Evolutionary conservation across 257 asterid genomes (phyloP).

Genomic region (Ilex asprella): DNA sequence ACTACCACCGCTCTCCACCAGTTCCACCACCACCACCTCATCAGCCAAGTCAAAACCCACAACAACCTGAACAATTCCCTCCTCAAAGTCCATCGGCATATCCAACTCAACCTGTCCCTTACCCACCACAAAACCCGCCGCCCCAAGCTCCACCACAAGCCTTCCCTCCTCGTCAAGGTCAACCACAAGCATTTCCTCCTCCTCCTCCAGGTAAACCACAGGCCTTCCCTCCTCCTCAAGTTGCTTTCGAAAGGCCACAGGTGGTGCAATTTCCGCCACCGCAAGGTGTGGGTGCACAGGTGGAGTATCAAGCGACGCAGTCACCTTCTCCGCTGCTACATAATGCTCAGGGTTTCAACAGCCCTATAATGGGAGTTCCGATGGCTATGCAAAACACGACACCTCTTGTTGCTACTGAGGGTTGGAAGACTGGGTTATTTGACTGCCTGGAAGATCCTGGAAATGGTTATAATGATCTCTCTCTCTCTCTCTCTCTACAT

Average conservation of each 20-base stretch:
- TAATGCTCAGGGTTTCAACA: too few species aligned
- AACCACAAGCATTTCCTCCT: slow-evolving; percentile 15
- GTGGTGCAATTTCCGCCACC: not conserved
- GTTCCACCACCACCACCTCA: too few species aligned
- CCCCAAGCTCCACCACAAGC: slow-evolving; percentile 9
- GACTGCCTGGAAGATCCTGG: slow-evolving; percentile 51
- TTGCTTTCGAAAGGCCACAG: slow-evolving; percentile 3
- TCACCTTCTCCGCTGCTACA: too few species aligned
- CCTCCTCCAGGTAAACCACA: slow-evolving; percentile 9
- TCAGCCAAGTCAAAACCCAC: too few species aligned
- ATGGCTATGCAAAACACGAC: too few species aligned
- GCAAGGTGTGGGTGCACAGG: not conserved
- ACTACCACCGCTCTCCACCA: too few species aligned
- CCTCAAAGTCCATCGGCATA: too few species aligned
- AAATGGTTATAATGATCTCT: slow-evolving; percentile 26
- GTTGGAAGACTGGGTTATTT: slow-evolving; percentile 43
- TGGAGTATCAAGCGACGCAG: too few species aligned
- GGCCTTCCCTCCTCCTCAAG: slow-evolving; percentile 15
- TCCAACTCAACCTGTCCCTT: too few species aligned
- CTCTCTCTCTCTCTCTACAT: slow-evolving; percentile 1
- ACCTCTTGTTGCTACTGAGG: slow-evolving; percentile 7
- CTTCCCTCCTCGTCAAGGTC: slow-evolving; percentile 4
- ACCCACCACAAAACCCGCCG: too few species aligned
- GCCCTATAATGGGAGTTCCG: too few species aligned
- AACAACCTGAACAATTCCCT: too few species aligned